Percentiles rank a stretch among this genome's conserved stretches.
phyloP scores from a whole-genome alignment of 169 alveolate species.

The Babesia caballi region DNA sequence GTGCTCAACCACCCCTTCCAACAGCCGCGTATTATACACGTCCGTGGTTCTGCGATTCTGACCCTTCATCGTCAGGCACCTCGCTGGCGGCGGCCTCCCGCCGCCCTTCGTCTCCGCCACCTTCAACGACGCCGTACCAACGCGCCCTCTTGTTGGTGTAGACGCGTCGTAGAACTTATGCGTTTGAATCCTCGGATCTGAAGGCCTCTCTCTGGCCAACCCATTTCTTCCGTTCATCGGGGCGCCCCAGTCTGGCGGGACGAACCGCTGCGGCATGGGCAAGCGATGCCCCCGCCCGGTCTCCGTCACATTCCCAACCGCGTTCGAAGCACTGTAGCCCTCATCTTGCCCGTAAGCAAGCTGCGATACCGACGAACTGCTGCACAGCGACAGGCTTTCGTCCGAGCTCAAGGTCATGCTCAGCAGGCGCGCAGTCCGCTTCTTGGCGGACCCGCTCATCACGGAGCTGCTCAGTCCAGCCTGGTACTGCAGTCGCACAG shows the following conservation, averaged over 20 bases:
- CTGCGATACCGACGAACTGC: not conserved
- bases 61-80: not conserved
- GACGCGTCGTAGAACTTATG: no score
- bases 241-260: not conserved
- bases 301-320: not conserved
- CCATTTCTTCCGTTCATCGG: not conserved
- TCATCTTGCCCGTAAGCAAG: not conserved
- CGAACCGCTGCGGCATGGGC: not conserved
- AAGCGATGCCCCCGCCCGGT: not conserved
- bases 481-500: slow-evolving; percentile 33
- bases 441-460: slow-evolving; percentile 1
- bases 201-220: not conserved
- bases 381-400: not conserved
- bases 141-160: no score
- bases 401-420: slow-evolving; percentile 5
- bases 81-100: not conserved
- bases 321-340: not conserved
- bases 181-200: no score
- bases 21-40: not conserved
- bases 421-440: not conserved
- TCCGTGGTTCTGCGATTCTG: not conserved
- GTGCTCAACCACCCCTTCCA: no score
- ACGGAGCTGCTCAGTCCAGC: slow-evolving; percentile 13
- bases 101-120: not conserved
- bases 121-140: not conserved